Conservation (phyloP, 2,329 filamentous ascomycete species). For the Conoideocrella luteorostrata region DNA sequence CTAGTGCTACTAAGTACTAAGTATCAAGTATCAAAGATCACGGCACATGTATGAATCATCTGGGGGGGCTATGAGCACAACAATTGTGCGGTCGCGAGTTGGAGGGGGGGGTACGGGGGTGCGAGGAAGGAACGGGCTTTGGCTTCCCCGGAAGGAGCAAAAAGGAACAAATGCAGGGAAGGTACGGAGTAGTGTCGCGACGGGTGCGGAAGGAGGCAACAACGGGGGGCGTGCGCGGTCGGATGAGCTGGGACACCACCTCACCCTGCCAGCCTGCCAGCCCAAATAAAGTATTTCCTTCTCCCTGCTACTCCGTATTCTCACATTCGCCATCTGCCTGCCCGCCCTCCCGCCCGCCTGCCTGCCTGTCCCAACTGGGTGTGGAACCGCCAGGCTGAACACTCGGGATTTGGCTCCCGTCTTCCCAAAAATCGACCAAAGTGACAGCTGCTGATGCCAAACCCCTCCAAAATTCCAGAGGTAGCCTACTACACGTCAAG, state of each 20-base stretch:
- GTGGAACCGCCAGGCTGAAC: neutral
- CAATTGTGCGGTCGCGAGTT: neutral
- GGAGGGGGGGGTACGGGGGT: neutral
- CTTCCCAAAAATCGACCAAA: neutral
- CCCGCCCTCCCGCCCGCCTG: too few species aligned
- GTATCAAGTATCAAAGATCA: too few species aligned
- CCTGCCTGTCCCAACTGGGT: neutral
- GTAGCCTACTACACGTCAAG: too few species aligned
- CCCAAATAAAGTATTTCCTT: too few species aligned
- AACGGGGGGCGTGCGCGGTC: neutral
- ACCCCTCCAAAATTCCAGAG: too few species aligned
- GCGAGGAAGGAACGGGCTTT: constrained; percentile 1
- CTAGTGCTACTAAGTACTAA: too few species aligned
- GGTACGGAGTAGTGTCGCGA: neutral
- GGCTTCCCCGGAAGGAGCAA: constrained; percentile 4
- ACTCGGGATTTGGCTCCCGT: neutral
- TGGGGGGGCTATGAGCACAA: too few species aligned
- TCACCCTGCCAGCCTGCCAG: too few species aligned
- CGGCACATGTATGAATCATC: constrained; percentile 18
- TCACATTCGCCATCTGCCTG: too few species aligned
- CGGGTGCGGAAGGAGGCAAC: neutral
- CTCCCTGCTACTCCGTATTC: too few species aligned
- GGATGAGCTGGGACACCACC: constrained; percentile 1
- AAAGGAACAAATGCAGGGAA: neutral
- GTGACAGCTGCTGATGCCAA: neutral